A percentile compares a stretch with the other conserved stretches of the same genome.
phyloP scores from a whole-genome alignment of 2,329 filamentous ascomycete genomes.

The Pestalotiopsis sp. region DNA sequence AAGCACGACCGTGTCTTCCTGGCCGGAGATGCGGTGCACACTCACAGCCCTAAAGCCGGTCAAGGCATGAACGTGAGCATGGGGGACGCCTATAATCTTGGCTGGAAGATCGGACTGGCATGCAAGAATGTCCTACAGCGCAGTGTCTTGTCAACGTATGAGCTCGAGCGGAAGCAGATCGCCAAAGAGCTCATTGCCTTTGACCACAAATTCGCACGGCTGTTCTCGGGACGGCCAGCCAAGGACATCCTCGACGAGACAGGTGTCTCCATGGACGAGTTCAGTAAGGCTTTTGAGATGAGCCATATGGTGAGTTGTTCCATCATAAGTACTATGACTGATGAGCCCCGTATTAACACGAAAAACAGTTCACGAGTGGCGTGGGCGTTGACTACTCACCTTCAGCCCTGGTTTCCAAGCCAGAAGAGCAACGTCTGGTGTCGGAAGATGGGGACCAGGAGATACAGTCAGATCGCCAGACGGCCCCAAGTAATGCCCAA shows the following conservation, averaged over 20 bases:
- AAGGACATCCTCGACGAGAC: constrained; percentile 58
- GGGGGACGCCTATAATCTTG: constrained; percentile 54
- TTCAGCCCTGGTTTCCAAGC: constrained; percentile 58
- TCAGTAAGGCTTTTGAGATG: constrained; percentile 33
- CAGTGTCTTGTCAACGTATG: constrained; percentile 42
- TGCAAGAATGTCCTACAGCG: constrained; percentile 32
- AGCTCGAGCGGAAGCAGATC: constrained; percentile 51
- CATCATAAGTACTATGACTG: neutral
- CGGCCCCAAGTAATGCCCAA: constrained; percentile 14
- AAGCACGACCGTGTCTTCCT: constrained; percentile 64
- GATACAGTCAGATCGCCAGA: constrained; percentile 15
- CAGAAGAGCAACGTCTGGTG: constrained; percentile 13
- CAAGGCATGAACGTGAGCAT: constrained; percentile 66
- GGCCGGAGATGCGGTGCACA: constrained; percentile 63
- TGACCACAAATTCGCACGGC: constrained; percentile 48
- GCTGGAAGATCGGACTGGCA: constrained; percentile 44
- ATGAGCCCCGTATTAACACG: neutral
- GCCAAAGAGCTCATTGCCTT: constrained; percentile 62
- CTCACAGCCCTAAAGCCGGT: constrained; percentile 51
- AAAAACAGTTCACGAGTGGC: constrained; percentile 18
- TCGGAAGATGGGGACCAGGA: constrained; percentile 43
- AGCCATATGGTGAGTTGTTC: constrained; percentile 21
- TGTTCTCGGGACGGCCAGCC: constrained; percentile 52
- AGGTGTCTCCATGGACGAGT: constrained; percentile 58
- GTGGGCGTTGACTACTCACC: constrained; percentile 58